Conservation (phyloP, 495 filamentous ascomycete species). For the Tuber umbilicatum region DNA sequence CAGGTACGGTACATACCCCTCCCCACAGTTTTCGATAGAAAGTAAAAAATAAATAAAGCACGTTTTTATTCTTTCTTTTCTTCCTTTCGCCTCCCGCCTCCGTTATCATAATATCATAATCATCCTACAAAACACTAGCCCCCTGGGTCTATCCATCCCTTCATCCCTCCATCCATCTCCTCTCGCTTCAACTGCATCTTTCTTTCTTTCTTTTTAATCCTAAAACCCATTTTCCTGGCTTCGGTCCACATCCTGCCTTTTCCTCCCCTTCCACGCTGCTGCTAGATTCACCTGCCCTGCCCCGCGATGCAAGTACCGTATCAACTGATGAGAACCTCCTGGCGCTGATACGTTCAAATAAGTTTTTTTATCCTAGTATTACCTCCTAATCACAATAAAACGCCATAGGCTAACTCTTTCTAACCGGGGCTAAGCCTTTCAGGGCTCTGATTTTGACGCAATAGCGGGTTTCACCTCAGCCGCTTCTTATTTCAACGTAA, state of each 20-base stretch:
- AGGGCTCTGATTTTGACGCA: too few relatives aligned
- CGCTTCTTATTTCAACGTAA: too few relatives aligned
- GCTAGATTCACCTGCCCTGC: neutral
- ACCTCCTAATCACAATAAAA: too few relatives aligned
- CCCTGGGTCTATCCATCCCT: neutral
- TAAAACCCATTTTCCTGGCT: conserved; percentile 2
- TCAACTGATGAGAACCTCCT: too few relatives aligned
- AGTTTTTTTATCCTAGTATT: too few relatives aligned
- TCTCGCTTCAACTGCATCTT: neutral
- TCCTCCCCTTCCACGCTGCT: neutral
- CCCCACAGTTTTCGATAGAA: neutral
- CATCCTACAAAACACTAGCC: neutral
- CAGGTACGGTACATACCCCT: neutral
- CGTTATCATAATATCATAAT: neutral
- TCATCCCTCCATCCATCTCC: neutral
- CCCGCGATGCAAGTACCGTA: neutral
- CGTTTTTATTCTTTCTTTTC: neutral
- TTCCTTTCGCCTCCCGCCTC: neutral
- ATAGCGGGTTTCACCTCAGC: too few relatives aligned
- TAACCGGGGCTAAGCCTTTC: too few relatives aligned
- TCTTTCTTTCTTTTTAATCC: neutral
- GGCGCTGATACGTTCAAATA: too few relatives aligned
- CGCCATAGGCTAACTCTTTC: too few relatives aligned
- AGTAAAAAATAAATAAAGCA: neutral
- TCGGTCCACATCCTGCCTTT: neutral